Conservation (phyloP, 495 filamentous ascomycete genomes). For the Penicillium nucicola region DNA sequence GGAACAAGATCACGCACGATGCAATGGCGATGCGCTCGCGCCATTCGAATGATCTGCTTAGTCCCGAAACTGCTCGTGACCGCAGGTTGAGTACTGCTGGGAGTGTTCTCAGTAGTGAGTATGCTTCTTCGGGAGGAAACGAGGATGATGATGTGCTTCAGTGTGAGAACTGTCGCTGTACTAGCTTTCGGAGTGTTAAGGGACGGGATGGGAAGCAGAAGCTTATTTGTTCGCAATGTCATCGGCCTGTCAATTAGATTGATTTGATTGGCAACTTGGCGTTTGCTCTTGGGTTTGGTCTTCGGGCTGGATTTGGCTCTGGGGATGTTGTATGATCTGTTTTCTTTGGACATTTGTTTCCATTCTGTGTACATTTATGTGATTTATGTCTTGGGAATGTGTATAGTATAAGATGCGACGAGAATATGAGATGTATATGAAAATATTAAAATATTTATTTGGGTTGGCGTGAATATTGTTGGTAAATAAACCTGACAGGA, state of each 20-base stretch:
- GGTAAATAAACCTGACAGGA: too few relatives aligned
- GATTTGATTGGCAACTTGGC: background rate
- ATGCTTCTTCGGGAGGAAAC: conserved; percentile 33
- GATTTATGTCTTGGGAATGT: background rate
- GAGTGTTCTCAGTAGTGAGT: conserved; percentile 48
- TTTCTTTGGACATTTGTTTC: background rate
- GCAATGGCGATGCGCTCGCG: conserved; percentile 36
- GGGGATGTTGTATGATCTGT: background rate
- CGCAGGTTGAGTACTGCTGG: conserved; percentile 29
- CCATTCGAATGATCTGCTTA: conserved; percentile 23
- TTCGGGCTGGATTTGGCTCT: background rate
- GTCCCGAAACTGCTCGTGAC: conserved; percentile 24
- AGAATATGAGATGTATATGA: background rate
- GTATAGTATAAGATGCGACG: background rate
- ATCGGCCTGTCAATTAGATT: conserved; percentile 21
- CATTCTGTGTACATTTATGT: conserved; percentile 1
- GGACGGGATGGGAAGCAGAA: conserved; percentile 43
- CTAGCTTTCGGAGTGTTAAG: conserved; percentile 51
- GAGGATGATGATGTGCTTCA: conserved; percentile 42
- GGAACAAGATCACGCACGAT: conserved; percentile 47
- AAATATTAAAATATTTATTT: too few relatives aligned
- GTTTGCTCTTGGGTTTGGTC: background rate
- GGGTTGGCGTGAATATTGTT: too few relatives aligned
- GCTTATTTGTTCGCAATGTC: conserved; percentile 53
- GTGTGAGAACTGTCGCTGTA: conserved; percentile 49